Conservation (phyloP, 202 grass and related monocot genomes). For the Sporobolus alterniflorus region DNA sequence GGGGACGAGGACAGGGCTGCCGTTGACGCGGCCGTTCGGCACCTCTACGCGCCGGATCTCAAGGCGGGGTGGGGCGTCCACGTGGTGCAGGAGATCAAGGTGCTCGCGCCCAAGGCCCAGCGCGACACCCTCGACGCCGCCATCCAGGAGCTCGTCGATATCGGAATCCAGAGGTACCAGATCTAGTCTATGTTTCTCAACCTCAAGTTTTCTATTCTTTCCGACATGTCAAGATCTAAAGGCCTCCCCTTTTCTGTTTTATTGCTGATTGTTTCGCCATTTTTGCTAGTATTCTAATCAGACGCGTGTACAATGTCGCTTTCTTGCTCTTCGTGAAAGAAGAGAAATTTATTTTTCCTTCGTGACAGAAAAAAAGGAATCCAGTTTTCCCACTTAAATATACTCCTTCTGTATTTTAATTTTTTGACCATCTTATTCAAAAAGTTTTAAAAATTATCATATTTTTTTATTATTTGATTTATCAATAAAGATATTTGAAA, state of each 20-base stretch:
- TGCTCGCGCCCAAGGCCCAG: constrained; percentile 72
- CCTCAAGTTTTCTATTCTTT: not conserved
- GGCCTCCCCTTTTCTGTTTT: not conserved
- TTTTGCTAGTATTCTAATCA: not conserved
- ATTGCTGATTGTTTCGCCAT: not conserved
- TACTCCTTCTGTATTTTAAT: too few species aligned
- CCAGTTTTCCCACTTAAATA: not conserved
- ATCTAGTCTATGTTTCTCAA: constrained; percentile 26
- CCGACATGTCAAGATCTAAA: not conserved
- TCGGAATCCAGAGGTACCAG: constrained; percentile 80
- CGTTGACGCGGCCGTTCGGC: constrained; percentile 62
- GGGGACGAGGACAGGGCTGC: constrained; percentile 26
- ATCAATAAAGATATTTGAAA: too few species aligned
- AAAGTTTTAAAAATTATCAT: too few species aligned
- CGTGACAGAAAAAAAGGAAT: not conserved
- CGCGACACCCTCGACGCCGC: constrained; percentile 61
- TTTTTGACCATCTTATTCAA: too few species aligned
- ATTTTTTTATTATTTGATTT: too few species aligned
- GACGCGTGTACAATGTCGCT: not conserved
- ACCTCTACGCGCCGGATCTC: constrained; percentile 96
- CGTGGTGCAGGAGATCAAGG: constrained; percentile 92
- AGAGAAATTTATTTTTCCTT: not conserved
- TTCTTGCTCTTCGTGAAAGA: not conserved
- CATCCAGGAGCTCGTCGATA: constrained; percentile 80
- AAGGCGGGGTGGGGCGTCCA: constrained; percentile 93